phyloP scores from a whole-genome alignment of 23 red algal species.

The Gracilaria vermiculophylla region DNA sequence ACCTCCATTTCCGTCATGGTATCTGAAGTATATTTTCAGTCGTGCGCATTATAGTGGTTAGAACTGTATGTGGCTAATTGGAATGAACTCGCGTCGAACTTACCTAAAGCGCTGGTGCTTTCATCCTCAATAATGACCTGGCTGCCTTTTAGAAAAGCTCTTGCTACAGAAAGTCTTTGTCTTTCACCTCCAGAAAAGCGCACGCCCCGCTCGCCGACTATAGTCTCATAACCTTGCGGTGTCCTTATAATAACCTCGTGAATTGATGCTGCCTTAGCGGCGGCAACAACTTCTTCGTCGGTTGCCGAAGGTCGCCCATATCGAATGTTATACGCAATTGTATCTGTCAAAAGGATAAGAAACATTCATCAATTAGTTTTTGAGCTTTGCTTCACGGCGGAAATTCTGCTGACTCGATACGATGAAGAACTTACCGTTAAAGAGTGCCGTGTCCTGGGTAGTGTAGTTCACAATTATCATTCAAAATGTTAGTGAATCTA shows the following conservation, averaged over 20 bases:
- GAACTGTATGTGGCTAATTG: neutral
- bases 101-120: slow-evolving; percentile 85
- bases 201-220: slow-evolving; percentile 89
- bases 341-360: slow-evolving; percentile 54
- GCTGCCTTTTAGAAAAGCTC: slow-evolving; percentile 84
- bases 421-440: slow-evolving; percentile 35
- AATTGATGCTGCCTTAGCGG: slow-evolving; percentile 84
- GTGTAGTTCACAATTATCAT: neutral
- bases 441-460: slow-evolving; percentile 48
- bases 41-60: neutral
- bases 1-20: slow-evolving; percentile 92
- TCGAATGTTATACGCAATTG: slow-evolving; percentile 96
- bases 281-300: slow-evolving; percentile 77
- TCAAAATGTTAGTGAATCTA: neutral
- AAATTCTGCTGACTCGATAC: neutral
- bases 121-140: slow-evolving; percentile 86
- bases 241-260: slow-evolving; percentile 90
- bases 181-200: slow-evolving; percentile 90
- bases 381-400: neutral
- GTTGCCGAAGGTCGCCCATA: slow-evolving; percentile 83
- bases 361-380: neutral
- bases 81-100: neutral
- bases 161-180: slow-evolving; percentile 93
- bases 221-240: slow-evolving; percentile 73
- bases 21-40: slow-evolving; percentile 24